phyloP scores from a whole-genome alignment of 2,329 filamentous ascomycete species.

The Arthrobotrys sphaeroides region DNA sequence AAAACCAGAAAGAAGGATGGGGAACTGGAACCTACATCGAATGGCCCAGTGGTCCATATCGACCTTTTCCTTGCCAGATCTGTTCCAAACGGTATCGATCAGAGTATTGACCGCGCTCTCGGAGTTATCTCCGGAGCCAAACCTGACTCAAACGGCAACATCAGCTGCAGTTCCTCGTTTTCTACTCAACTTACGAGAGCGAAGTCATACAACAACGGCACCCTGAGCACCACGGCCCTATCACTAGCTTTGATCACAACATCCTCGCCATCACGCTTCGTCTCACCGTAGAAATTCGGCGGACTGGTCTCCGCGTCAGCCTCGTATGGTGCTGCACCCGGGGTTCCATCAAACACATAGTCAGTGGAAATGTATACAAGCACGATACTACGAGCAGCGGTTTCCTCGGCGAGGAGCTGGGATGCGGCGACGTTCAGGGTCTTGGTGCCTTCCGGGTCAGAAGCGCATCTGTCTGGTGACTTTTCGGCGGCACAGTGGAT shows the following conservation, averaged over 20 bases:
- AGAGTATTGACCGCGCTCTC: slow-evolving; percentile 87
- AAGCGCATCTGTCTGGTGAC: slow-evolving; percentile 85
- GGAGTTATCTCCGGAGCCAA: slow-evolving; percentile 74
- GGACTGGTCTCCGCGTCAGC: slow-evolving; percentile 71
- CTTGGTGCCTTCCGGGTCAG: slow-evolving; percentile 76
- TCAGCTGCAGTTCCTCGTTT: background rate
- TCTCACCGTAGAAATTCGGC: slow-evolving; percentile 80
- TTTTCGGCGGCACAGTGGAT: slow-evolving; percentile 89
- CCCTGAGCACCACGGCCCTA: slow-evolving; percentile 73
- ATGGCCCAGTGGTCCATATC: slow-evolving; percentile 88
- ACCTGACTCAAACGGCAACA: slow-evolving; percentile 60
- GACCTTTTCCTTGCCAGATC: slow-evolving; percentile 73
- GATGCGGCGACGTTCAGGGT: slow-evolving; percentile 70
- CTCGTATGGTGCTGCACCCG: slow-evolving; percentile 80
- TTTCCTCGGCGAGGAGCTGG: slow-evolving; percentile 72
- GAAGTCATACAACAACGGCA: slow-evolving; percentile 72
- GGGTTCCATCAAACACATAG: slow-evolving; percentile 78
- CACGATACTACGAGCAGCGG: slow-evolving; percentile 70
- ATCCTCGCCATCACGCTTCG: slow-evolving; percentile 75
- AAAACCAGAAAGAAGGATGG: slow-evolving; percentile 65
- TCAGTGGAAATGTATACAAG: slow-evolving; percentile 84
- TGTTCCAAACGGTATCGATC: slow-evolving; percentile 76
- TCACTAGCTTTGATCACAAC: slow-evolving; percentile 75
- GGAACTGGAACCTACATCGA: slow-evolving; percentile 67
- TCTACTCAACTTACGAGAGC: background rate